Evolutionary conservation across 2,329 filamentous ascomycete species (phyloP).

Genomic region (Pyricularia sp.): DNA sequence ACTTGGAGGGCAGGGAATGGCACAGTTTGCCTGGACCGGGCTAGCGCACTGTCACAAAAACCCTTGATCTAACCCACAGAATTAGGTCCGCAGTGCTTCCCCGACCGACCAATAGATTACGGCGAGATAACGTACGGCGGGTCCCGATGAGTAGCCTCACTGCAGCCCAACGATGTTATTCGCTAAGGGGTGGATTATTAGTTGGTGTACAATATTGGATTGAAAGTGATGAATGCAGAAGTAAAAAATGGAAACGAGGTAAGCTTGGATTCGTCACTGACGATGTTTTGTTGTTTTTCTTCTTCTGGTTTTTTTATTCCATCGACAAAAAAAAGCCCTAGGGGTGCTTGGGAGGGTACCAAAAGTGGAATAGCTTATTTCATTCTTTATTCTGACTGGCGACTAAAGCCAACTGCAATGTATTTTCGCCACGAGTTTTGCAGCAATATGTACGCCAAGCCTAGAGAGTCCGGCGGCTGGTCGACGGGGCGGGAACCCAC

Average conservation of each 20-base stretch:
- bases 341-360: neutral
- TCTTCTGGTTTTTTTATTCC: neutral
- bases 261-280: neutral
- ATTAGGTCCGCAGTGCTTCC: neutral
- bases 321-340: neutral
- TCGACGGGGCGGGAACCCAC: neutral
- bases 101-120: neutral
- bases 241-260: neutral
- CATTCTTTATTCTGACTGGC: neutral
- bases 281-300: neutral
- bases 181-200: neutral
- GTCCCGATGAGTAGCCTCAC: neutral
- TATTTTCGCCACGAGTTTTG: conserved; percentile 1
- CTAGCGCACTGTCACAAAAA: neutral
- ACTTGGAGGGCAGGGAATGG: neutral
- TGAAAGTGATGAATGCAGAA: neutral
- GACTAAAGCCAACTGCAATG: neutral
- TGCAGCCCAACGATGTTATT: neutral
- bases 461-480: neutral
- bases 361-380: neutral
- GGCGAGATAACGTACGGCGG: neutral
- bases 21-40: neutral
- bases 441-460: conserved; percentile 1
- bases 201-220: neutral
- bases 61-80: conserved; percentile 1